Conservation (phyloP, 805 yeast genomes). For the Myxozyma lipomycoides region DNA sequence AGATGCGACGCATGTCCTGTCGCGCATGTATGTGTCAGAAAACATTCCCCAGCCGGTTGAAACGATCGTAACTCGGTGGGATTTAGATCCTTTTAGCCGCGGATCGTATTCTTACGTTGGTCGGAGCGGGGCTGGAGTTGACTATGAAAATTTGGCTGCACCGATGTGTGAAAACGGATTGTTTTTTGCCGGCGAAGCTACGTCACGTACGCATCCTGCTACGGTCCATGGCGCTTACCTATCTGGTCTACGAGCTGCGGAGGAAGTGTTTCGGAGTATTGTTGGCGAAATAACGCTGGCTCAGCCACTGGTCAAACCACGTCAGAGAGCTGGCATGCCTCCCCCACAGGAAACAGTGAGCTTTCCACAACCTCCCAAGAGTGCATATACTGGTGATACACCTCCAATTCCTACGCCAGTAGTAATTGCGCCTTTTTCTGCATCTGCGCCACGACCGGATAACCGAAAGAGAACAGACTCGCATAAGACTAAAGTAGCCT, state of each 20-base stretch:
- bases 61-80: constrained; percentile 64
- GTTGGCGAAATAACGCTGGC: constrained; percentile 43
- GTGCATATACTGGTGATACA: constrained; percentile 20
- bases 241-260: constrained; percentile 43
- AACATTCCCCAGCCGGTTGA: constrained; percentile 35
- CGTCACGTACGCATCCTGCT: constrained; percentile 42
- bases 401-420: constrained; percentile 21
- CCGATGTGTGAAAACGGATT: constrained; percentile 37
- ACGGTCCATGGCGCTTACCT: constrained; percentile 45
- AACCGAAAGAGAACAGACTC: not conserved
- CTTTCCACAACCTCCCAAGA: constrained; percentile 25
- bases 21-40: constrained; percentile 32
- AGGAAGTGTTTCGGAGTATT: constrained; percentile 40
- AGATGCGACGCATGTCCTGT: constrained; percentile 35
- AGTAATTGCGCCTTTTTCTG: constrained; percentile 14
- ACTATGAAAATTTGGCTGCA: constrained; percentile 41
- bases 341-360: constrained; percentile 18
- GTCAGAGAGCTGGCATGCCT: constrained; percentile 13
- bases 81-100: constrained; percentile 66
- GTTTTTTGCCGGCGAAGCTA: constrained; percentile 46
- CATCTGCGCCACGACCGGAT: not conserved
- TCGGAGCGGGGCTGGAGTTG: constrained; percentile 42
- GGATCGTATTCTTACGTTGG: constrained; percentile 67
- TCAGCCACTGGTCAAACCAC: constrained; percentile 34
- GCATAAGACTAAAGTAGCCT: too few relatives aligned